Conservation (phyloP, 441 rosid genomes). For the Cnidoscolus chayamansa region DNA sequence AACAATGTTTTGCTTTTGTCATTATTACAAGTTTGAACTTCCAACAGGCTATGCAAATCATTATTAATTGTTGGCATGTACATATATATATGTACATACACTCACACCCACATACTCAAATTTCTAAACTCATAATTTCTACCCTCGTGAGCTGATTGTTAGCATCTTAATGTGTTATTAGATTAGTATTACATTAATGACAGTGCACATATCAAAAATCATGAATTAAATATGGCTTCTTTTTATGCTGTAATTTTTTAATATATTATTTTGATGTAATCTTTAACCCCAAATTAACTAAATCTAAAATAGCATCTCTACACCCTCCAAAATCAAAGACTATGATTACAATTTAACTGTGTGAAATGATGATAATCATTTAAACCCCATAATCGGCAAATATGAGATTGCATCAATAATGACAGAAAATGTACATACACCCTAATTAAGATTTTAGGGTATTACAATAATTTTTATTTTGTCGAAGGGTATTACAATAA, state of each 20-base stretch:
- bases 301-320: neutral
- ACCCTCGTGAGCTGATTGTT: too few relatives aligned
- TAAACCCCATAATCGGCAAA: neutral
- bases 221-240: too few relatives aligned
- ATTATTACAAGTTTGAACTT: constrained; percentile 4
- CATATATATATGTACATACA: too few relatives aligned
- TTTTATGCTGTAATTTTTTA: too few relatives aligned
- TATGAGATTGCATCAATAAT: neutral
- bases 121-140: too few relatives aligned
- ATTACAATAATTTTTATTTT: neutral
- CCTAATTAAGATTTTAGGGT: neutral
- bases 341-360: neutral
- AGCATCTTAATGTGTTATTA: too few relatives aligned
- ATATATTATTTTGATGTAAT: too few relatives aligned
- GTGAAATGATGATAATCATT: constrained; percentile 14
- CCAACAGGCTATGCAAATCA: neutral
- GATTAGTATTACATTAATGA: too few relatives aligned
- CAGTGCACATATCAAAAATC: too few relatives aligned
- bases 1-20: neutral
- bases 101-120: too few relatives aligned
- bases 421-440: neutral
- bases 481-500: constrained; percentile 5
- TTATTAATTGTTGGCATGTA: neutral
- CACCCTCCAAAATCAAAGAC: neutral
- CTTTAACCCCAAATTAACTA: neutral